Evolutionary conservation across 805 yeast genomes (phyloP), one percentile per base, ranked within the genome.

Genomic region (Candida tammaniensis): DNA sequence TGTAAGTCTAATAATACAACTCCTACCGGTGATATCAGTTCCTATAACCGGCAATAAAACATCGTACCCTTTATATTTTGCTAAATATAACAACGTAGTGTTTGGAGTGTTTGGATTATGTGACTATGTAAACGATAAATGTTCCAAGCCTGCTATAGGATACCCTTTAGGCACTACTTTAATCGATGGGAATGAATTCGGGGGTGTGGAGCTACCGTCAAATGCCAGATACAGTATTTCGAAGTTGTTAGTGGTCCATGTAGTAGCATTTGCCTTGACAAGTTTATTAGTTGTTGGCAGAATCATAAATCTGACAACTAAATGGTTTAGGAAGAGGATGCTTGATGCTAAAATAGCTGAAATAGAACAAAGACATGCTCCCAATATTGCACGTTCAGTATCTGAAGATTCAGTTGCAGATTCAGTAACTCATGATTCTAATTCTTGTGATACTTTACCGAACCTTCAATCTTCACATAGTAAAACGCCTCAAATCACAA

Each of bases 31-130:
- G 23, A 54, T 68, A 17, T 57, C 70, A 7, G 73, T 68, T 9
- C 73, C 73, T 5, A 36, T 68, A 7, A 61, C 70, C 0, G 55
- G 62, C n/a, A 38, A 44, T 5, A 31, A 35, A 7, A 47, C 51
- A 4, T 38, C 40, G 27, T 49, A 52, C 30, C 40, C 43, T 12
- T 41, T 68, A 22, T 52, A 51, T 34, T 47, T 68, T 15, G 59
- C 70, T 13, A 47, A 47, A 17, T 62, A 51, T 37, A 48, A 50
- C 24, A 54, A 60, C 40, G 44, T 52, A 29, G 50, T 61, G n/a
- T 68, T 57, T 48, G 73, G 73, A 1, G 71, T 68, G n/a, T 61
- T 66, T 46, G 73, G 73, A 3, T 42, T 66, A 25, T 68, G 73
- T 42, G 59, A 62, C 38, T 31, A 45, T 13, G 24, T n/a, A 11